Percentiles rank a stretch among this genome's conserved stretches.
phyloP scores from a whole-genome alignment of 345 rosid genomes.

The Ricinus communis region DNA sequence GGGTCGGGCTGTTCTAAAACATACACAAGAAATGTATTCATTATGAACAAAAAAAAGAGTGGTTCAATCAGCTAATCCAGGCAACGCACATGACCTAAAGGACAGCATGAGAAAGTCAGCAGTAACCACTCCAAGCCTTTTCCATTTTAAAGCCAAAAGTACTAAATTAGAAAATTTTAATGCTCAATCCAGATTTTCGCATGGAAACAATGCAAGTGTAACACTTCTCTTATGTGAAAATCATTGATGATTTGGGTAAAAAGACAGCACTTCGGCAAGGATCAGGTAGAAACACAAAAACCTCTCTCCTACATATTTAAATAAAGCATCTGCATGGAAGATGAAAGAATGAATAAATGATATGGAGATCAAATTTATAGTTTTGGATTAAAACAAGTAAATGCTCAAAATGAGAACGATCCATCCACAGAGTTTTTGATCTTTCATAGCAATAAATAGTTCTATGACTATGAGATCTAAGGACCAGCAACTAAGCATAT shows the following conservation, averaged over 20 bases:
- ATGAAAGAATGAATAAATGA: not conserved
- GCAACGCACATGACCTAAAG: not conserved
- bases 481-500: not conserved
- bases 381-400: not conserved
- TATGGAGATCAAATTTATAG: not conserved
- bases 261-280: not conserved
- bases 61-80: not conserved
- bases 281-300: not conserved
- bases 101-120: not conserved
- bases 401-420: not conserved
- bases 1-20: too few species aligned
- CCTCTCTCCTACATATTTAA: not conserved
- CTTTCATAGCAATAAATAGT: not conserved
- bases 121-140: not conserved
- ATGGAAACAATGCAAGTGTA: not conserved
- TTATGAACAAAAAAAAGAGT: not conserved
- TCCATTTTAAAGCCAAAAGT: not conserved
- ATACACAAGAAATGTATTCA: not conserved
- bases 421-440: not conserved
- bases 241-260: not conserved
- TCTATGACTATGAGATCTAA: not conserved
- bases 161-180: not conserved
- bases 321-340: not conserved
- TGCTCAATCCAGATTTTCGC: not conserved
- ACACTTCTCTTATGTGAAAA: not conserved